Conservation (phyloP, 2,329 filamentous ascomycete genomes). For the Arthrobotrys sphaeroides region DNA sequence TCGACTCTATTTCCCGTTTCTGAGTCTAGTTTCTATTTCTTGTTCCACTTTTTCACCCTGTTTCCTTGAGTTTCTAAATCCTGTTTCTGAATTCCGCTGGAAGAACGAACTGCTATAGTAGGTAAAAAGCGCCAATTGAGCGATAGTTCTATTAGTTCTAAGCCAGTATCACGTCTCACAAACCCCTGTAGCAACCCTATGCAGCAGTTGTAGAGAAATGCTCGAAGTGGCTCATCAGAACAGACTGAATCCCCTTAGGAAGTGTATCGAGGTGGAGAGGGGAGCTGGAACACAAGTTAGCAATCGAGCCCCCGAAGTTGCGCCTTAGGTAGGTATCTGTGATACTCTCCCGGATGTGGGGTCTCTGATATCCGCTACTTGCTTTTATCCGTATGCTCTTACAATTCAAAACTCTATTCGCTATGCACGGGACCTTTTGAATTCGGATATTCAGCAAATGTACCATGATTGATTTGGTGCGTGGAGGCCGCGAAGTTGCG, state of each 20-base stretch:
- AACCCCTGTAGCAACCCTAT: not conserved
- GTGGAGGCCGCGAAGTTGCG: not conserved
- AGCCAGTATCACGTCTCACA: not conserved
- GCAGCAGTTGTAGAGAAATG: not conserved
- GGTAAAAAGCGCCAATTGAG: not conserved
- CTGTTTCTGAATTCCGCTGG: not conserved
- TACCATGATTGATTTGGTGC: no score
- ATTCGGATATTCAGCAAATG: no score
- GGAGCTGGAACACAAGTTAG: no score
- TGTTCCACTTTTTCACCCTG: not conserved
- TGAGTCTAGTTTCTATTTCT: no score
- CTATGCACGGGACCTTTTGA: no score
- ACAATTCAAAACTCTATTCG: no score
- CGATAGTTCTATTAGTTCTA: not conserved
- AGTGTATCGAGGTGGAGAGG: not conserved
- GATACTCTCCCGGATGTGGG: not conserved
- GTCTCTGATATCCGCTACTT: not conserved
- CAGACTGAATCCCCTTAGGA: not conserved
- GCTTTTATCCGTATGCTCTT: not conserved
- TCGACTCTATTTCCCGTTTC: no score
- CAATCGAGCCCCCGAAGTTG: no score
- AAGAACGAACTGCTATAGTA: not conserved
- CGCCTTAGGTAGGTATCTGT: not conserved
- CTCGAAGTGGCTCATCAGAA: not conserved
- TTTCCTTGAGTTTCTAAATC: not conserved